phyloP scores from a whole-genome alignment of 2,329 filamentous ascomycete species.

The Trichoderma sp. region DNA sequence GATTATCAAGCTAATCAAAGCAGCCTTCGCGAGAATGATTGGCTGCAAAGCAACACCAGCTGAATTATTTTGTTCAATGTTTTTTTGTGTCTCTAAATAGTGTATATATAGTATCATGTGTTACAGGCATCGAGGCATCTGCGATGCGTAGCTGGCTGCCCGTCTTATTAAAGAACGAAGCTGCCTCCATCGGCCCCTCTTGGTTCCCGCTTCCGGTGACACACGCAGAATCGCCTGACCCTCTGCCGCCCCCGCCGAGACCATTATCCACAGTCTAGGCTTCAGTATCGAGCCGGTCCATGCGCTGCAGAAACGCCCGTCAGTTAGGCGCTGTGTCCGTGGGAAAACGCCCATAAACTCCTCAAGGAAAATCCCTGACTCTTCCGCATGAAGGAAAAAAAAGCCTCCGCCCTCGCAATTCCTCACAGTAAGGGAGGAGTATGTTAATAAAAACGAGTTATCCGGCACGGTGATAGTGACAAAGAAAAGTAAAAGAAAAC shows the following conservation, averaged over 20 bases:
- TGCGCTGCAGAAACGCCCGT: conserved; percentile 16
- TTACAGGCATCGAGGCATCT: conserved; percentile 11
- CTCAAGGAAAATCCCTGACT: conserved; percentile 12
- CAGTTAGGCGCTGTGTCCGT: background rate
- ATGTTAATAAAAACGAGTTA: conserved; percentile 14
- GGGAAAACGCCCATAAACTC: conserved; percentile 26
- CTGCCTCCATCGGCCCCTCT: conserved; percentile 19
- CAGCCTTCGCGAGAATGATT: background rate
- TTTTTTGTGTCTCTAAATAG: conserved; percentile 19
- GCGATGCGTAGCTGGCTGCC: background rate
- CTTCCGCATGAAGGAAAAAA: conserved; percentile 20
- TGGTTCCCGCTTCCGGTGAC: conserved; percentile 14
- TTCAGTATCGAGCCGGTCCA: conserved; percentile 8
- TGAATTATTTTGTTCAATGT: conserved; percentile 4
- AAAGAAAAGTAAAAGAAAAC: conserved; percentile 22
- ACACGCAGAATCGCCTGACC: conserved; percentile 21
- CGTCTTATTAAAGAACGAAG: conserved; percentile 16
- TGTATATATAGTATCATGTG: conserved; percentile 16
- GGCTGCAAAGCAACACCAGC: background rate
- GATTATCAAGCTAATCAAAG: conserved; percentile 6
- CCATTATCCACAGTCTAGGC: conserved; percentile 18
- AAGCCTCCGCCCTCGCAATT: conserved; percentile 11
- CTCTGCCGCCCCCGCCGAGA: conserved; percentile 20
- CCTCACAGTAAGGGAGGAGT: background rate
- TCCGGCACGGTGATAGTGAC: conserved; percentile 15